Conservation (phyloP, 768 basidiomycete species). For the Macrolepiota dolichaula region DNA sequence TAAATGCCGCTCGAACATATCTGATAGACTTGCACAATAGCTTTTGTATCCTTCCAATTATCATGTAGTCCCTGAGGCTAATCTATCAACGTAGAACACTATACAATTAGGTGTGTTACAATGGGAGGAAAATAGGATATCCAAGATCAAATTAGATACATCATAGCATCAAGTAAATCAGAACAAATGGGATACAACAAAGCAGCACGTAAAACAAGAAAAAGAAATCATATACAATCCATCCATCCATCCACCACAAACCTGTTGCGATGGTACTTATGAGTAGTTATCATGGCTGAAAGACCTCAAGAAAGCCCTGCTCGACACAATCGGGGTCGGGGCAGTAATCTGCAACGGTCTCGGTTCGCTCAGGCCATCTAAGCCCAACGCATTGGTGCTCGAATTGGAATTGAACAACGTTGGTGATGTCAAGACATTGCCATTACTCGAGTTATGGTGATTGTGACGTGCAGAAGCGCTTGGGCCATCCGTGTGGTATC, state of each 20-base stretch:
- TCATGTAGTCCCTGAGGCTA: not conserved
- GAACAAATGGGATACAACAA: not conserved
- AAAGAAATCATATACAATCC: slow-evolving; percentile 4
- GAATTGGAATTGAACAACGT: slow-evolving; percentile 23
- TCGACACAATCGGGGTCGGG: slow-evolving; percentile 29
- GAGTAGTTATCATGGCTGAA: slow-evolving; percentile 23
- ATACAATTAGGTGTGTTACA: not conserved
- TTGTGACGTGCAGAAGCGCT: not conserved
- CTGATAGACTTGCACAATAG: no score
- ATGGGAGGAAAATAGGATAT: not conserved
- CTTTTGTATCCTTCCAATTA: no score
- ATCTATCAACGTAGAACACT: not conserved
- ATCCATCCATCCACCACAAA: not conserved
- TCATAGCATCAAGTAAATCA: not conserved
- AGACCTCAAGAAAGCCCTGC: slow-evolving; percentile 25
- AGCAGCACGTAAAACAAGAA: not conserved
- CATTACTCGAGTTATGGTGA: not conserved
- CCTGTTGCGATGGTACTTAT: not conserved
- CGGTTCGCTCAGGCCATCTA: slow-evolving; percentile 15
- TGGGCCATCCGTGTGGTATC: slow-evolving; percentile 12
- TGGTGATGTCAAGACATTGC: slow-evolving; percentile 7
- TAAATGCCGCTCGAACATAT: no score
- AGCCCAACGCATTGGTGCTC: slow-evolving; percentile 22
- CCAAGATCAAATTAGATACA: not conserved
- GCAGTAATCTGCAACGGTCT: slow-evolving; percentile 24